Evolutionary conservation across 2,329 filamentous ascomycete genomes (phyloP).

Genomic region (Xylariales sp.): DNA sequence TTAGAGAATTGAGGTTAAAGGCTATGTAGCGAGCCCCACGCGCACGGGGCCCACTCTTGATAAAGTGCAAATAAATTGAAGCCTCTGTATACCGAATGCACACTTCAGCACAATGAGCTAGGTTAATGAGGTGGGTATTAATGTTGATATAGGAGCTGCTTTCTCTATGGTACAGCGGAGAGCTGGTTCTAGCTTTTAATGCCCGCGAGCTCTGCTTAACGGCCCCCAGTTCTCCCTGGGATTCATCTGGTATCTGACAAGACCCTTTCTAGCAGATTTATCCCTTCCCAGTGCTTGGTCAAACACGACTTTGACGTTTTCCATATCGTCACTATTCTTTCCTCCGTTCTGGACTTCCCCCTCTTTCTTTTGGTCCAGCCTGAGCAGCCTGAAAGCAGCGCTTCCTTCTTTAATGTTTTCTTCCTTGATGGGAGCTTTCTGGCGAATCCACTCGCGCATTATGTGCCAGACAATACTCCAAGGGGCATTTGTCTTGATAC

Average conservation of each 20-base stretch:
- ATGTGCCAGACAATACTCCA: constrained; percentile 90
- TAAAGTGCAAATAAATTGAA: too few relatives aligned
- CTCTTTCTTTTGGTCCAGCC: constrained; percentile 31
- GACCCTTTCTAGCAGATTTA: constrained; percentile 58
- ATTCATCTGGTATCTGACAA: constrained; percentile 86
- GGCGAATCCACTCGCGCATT: constrained; percentile 86
- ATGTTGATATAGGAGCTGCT: too few relatives aligned
- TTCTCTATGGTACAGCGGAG: background rate
- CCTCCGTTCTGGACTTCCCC: constrained; percentile 22
- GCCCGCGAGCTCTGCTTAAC: constrained; percentile 55
- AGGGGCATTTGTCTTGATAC: constrained; percentile 89
- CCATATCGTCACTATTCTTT: constrained; percentile 18
- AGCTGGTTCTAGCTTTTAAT: constrained; percentile 64
- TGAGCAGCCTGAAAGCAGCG: constrained; percentile 68
- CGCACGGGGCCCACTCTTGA: too few relatives aligned
- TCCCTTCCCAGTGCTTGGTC: constrained; percentile 75
- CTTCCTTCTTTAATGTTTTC: constrained; percentile 65
- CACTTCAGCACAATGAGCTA: too few relatives aligned
- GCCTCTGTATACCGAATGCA: too few relatives aligned
- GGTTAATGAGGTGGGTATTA: too few relatives aligned
- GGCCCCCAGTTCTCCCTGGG: constrained; percentile 94
- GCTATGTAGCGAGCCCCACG: too few relatives aligned
- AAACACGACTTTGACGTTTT: constrained; percentile 53
- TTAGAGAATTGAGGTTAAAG: too few relatives aligned
- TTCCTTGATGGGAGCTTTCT: constrained; percentile 73